Conservation (phyloP, 2,329 filamentous ascomycete genomes). For the Phyllosticta citrichinensis region DNA sequence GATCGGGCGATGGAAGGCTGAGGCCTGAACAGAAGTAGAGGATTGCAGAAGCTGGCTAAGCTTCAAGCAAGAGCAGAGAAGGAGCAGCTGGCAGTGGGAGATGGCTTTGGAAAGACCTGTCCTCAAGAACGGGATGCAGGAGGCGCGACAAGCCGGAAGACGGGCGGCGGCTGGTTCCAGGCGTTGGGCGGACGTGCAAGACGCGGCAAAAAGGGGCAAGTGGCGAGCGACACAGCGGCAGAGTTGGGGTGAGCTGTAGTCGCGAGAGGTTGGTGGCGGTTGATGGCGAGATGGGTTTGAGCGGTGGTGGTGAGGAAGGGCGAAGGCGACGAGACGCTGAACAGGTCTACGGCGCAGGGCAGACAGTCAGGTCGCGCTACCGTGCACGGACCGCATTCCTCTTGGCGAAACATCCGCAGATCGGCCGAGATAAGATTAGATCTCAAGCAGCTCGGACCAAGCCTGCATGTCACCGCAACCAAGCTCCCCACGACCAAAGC, state of each 20-base stretch:
- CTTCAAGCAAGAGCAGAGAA: background rate
- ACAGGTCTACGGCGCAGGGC: background rate
- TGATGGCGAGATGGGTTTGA: background rate
- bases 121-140: background rate
- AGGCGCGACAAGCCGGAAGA: background rate
- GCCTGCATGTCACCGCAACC: background rate
- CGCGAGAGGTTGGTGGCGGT: background rate
- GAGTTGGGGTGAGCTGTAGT: background rate
- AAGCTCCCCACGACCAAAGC: background rate
- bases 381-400: background rate
- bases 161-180: background rate
- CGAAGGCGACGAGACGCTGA: background rate
- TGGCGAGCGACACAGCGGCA: background rate
- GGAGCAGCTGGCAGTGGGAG: background rate
- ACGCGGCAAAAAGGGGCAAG: background rate
- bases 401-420: background rate
- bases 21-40: background rate
- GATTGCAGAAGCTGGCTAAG: background rate
- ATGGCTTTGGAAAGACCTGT: background rate
- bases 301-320: background rate
- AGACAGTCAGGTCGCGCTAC: background rate
- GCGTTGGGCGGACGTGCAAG: background rate
- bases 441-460: background rate
- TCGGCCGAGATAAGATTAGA: constrained; percentile 1
- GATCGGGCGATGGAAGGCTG: constrained; percentile 6